A percentile compares a stretch with the other conserved stretches of the same genome.
phyloP scores from a whole-genome alignment of 768 basidiomycete species.

The Pulveroboletus sp. region DNA sequence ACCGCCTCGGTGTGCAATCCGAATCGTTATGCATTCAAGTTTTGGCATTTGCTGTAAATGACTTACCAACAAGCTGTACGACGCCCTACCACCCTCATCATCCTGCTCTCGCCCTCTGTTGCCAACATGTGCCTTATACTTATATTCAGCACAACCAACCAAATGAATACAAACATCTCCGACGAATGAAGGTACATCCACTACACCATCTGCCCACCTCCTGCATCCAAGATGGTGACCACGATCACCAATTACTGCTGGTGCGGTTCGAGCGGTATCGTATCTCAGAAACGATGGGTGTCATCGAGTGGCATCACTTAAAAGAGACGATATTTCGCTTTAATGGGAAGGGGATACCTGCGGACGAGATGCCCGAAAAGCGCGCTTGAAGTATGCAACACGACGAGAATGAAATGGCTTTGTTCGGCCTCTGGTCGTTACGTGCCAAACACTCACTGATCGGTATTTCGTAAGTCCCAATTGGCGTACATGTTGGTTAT shows the following conservation, averaged over 20 bases:
- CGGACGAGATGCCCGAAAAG: constrained; percentile 9
- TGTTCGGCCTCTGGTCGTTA: too few relatives aligned
- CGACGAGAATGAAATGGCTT: too few relatives aligned
- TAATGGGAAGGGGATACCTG: constrained; percentile 10
- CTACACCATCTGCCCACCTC: constrained; percentile 20
- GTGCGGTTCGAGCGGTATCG: constrained; percentile 9
- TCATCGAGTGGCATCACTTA: constrained; percentile 23
- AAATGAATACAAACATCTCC: constrained; percentile 19
- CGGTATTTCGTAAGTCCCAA: constrained; percentile 33
- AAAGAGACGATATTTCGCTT: constrained; percentile 13
- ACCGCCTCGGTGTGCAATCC: neutral
- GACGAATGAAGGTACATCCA: constrained; percentile 15
- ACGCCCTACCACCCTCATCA: neutral
- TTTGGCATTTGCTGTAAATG: neutral
- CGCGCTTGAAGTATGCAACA: constrained; percentile 18
- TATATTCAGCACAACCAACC: constrained; percentile 18
- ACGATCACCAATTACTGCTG: constrained; percentile 24
- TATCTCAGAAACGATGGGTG: constrained; percentile 21
- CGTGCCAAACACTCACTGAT: too few relatives aligned
- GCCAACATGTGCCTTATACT: constrained; percentile 18
- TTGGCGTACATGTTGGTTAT: constrained; percentile 21
- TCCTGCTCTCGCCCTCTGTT: neutral
- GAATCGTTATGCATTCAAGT: neutral
- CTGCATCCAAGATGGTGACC: constrained; percentile 12
- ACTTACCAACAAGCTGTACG: neutral